Percentiles rank a stretch among this genome's conserved stretches.
phyloP scores from a whole-genome alignment of 164 flowering plant genomes.

The Cinnamomum micranthum region DNA sequence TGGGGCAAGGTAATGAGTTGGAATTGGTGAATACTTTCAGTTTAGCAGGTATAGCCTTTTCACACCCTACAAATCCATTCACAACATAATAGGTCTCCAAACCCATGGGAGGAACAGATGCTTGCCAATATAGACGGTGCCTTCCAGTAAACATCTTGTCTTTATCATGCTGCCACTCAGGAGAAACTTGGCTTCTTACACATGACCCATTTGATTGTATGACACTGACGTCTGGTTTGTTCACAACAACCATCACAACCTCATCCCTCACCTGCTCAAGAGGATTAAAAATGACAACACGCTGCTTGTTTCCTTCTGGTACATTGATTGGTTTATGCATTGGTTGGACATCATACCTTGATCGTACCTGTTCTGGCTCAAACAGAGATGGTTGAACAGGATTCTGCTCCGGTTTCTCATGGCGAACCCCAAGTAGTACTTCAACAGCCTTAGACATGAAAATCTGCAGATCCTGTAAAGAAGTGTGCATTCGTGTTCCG shows the following conservation, averaged over 20 bases:
- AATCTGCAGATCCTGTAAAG: constrained; percentile 81
- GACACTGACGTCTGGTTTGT: constrained; percentile 65
- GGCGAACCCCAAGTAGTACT: constrained; percentile 63
- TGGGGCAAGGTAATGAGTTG: constrained; percentile 43
- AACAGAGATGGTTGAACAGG: constrained; percentile 44
- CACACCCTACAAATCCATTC: constrained; percentile 71
- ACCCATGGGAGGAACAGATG: constrained; percentile 85
- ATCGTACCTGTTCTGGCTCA: constrained; percentile 75
- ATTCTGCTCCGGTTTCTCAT: constrained; percentile 59
- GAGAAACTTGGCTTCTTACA: constrained; percentile 80
- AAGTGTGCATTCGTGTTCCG: constrained; percentile 88
- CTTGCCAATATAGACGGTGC: constrained; percentile 86
- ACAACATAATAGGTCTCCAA: constrained; percentile 83
- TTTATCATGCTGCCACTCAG: constrained; percentile 70
- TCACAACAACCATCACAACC: constrained; percentile 78
- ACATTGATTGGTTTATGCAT: constrained; percentile 51
- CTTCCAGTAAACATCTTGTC: constrained; percentile 65
- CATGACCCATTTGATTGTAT: constrained; percentile 90
- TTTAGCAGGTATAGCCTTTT: constrained; percentile 68
- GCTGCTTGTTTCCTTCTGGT: constrained; percentile 58
- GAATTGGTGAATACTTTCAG: constrained; percentile 38
- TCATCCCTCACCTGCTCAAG: constrained; percentile 84
- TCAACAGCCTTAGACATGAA: constrained; percentile 96
- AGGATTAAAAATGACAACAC: constrained; percentile 81
- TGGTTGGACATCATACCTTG: constrained; percentile 82